phyloP scores from a whole-genome alignment of 2,329 filamentous ascomycete genomes.

The Ophiobolus disseminans region DNA sequence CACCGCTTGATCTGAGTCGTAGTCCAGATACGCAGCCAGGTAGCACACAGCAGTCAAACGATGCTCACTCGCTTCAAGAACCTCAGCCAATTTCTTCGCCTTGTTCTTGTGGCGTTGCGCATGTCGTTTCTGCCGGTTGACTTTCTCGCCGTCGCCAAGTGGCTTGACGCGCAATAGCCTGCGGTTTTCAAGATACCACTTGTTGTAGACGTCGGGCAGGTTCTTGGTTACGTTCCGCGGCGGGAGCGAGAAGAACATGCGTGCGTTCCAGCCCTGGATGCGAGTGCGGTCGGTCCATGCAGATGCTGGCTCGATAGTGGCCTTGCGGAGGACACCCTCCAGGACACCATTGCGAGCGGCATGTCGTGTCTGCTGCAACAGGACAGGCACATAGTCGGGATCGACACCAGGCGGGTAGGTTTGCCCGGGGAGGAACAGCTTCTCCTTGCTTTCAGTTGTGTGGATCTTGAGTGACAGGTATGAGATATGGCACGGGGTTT shows the following conservation, averaged over 20 bases:
- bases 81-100: slow-evolving; percentile 19
- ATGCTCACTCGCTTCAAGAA: slow-evolving; percentile 28
- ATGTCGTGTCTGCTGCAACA: slow-evolving; percentile 18
- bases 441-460: slow-evolving; percentile 30
- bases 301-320: slow-evolving; percentile 31
- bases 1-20: slow-evolving; percentile 2
- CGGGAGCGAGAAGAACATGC: slow-evolving; percentile 37
- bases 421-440: slow-evolving; percentile 31
- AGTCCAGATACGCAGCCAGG: slow-evolving; percentile 35
- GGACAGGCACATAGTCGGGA: slow-evolving; percentile 32
- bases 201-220: slow-evolving; percentile 26
- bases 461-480: slow-evolving; percentile 35
- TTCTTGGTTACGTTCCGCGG: slow-evolving; percentile 7
- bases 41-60: slow-evolving; percentile 32
- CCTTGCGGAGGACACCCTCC: slow-evolving; percentile 24
- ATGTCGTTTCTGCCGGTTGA: slow-evolving; percentile 10
- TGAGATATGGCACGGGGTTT: slow-evolving; percentile 20
- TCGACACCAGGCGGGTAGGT: slow-evolving; percentile 20
- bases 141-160: slow-evolving; percentile 1
- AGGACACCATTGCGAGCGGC: slow-evolving; percentile 36
- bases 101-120: slow-evolving; percentile 19
- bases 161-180: slow-evolving; percentile 10
- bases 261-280: slow-evolving; percentile 36
- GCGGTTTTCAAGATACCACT: slow-evolving; percentile 18
- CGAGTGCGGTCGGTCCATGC: slow-evolving; percentile 37